A percentile compares a stretch with the other conserved stretches of the same genome.
These are phyloP conservation scores for Solanum medicagineum DNA, from an alignment of 257 asterid genomes.

Conservation along the genomic window DNA sequence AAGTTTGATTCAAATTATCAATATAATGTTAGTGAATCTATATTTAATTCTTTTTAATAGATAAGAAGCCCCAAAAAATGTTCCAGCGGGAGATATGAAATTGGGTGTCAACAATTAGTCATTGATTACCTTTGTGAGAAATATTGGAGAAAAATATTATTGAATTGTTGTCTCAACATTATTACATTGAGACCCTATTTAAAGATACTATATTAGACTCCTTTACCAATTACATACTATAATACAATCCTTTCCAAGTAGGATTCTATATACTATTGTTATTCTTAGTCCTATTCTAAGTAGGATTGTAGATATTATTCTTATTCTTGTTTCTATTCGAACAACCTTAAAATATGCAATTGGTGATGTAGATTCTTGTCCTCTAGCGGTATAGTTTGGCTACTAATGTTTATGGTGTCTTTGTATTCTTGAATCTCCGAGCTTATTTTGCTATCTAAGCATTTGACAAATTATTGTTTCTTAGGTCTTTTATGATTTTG, in stretches of 20 bases:
- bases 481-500: not conserved
- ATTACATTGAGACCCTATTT: too few relatives aligned
- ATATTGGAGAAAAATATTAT: too few relatives aligned
- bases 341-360: not conserved
- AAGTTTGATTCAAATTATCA: not conserved
- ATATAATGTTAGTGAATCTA: not conserved
- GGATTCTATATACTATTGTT: too few relatives aligned
- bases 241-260: too few relatives aligned
- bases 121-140: not conserved
- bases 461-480: not conserved
- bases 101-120: not conserved
- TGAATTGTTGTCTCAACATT: too few relatives aligned
- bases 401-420: not conserved
- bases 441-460: not conserved
- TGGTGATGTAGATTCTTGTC: not conserved
- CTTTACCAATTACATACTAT: too few relatives aligned
- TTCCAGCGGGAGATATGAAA: not conserved
- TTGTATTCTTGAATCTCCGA: not conserved
- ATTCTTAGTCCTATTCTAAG: too few relatives aligned
- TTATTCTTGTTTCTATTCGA: too few relatives aligned
- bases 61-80: not conserved
- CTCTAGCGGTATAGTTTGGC: not conserved
- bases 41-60: not conserved
- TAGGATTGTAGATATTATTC: too few relatives aligned
- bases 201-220: too few relatives aligned